These are phyloP conservation scores for Kluyveromyces starmeri DNA, from an alignment of 805 yeast genomes.

Conservation along the genomic window DNA sequence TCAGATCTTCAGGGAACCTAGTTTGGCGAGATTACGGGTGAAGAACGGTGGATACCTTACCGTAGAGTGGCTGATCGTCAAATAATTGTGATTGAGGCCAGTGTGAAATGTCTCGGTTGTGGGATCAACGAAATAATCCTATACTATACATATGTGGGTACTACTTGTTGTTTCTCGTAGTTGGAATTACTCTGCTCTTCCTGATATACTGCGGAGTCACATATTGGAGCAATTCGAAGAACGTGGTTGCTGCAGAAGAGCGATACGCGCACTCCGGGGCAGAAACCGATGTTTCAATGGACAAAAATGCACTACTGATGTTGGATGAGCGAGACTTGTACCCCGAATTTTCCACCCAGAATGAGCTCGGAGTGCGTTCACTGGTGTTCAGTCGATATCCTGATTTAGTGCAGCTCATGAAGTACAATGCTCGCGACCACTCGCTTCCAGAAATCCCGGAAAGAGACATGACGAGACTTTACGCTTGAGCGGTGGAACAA, in stretches of 20 bases:
- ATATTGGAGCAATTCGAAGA: not conserved
- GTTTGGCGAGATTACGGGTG: too few relatives aligned
- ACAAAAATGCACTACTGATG: slow-evolving; percentile 1
- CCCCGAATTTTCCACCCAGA: not conserved
- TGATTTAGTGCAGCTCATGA: not conserved
- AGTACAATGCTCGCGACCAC: not conserved
- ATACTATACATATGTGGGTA: slow-evolving; percentile 3
- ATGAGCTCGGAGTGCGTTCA: not conserved
- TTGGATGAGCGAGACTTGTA: slow-evolving; percentile 4
- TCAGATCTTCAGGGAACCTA: too few relatives aligned
- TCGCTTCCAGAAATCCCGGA: not conserved
- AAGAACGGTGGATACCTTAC: too few relatives aligned
- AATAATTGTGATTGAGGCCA: too few relatives aligned
- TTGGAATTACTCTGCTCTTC: not conserved
- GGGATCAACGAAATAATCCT: slow-evolving; percentile 3
- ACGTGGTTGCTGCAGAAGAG: not conserved
- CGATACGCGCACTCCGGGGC: not conserved
- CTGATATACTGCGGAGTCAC: not conserved
- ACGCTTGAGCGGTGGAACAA: too few relatives aligned
- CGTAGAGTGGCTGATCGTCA: too few relatives aligned
- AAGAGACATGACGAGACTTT: slow-evolving; percentile 1
- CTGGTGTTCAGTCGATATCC: slow-evolving; percentile 1
- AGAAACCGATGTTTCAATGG: slow-evolving; percentile 1
- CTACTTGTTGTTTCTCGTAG: slow-evolving; percentile 1
- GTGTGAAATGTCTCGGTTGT: slow-evolving; percentile 1